Conservation (phyloP, 495 filamentous ascomycete genomes). For the Talaromyces thailandensis region DNA sequence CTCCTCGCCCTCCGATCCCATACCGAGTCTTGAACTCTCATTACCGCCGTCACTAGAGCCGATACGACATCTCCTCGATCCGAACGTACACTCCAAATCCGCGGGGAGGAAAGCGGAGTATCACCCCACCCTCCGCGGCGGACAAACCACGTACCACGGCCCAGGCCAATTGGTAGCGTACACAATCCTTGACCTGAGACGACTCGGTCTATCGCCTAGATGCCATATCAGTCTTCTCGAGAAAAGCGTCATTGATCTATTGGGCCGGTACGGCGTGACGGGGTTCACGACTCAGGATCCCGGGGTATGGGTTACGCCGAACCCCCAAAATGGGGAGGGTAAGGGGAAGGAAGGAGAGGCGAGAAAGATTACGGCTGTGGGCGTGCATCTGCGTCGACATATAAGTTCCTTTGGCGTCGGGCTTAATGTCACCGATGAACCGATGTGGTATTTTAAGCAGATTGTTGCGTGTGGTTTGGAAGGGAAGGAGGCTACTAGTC, state of each 20-base stretch:
- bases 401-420: conserved; percentile 82
- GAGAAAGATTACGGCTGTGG: conserved; percentile 79
- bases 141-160: conserved; percentile 91
- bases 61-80: conserved; percentile 18
- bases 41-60: conserved; percentile 31
- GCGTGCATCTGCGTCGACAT: conserved; percentile 77
- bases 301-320: conserved; percentile 72
- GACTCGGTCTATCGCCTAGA: conserved; percentile 43
- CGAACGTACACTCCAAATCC: conserved; percentile 29
- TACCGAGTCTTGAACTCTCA: conserved; percentile 17
- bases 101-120: conserved; percentile 45
- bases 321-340: neutral
- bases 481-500: conserved; percentile 66
- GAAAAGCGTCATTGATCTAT: conserved; percentile 56
- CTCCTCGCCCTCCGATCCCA: conserved; percentile 11
- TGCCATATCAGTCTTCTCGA: conserved; percentile 72
- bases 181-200: conserved; percentile 69
- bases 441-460: conserved; percentile 60
- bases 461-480: conserved; percentile 84
- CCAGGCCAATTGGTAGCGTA: conserved; percentile 89
- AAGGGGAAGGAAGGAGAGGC: conserved; percentile 10
- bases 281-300: conserved; percentile 62
- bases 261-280: conserved; percentile 44
- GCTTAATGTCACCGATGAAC: conserved; percentile 63
- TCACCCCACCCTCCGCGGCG: conserved; percentile 66